Base-by-base conservation (phyloP, 495 filamentous ascomycete species). In the Cairneyella variabilis region DNA sequence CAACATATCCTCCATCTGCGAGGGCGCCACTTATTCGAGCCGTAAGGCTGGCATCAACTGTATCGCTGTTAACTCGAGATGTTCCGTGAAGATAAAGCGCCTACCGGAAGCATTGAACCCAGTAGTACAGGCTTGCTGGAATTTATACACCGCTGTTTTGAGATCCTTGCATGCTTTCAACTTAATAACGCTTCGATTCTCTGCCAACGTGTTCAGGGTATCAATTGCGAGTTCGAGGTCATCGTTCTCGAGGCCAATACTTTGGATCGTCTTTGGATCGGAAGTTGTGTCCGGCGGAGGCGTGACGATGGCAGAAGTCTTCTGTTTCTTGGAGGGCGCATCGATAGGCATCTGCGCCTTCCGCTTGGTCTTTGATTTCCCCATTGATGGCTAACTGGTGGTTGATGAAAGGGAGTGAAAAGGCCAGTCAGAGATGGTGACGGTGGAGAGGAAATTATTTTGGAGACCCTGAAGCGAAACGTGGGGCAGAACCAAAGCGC, bases 191-290 rank as follows among this genome's bases (percentile, higher is more conserved):
- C 36, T 53, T 2, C 72, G 72, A 56, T 76, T 62, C 26, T 67
- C 56, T 7, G 71, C 49, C 2, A 77, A 65, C 0, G 67, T 60
- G 0, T 51, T 59, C 0, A 76, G 65, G 5, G 71, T 73, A 16
- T 75, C 74, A 56, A 75, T 58, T 4, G 72, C 64, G 41, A 75
- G 67, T 25, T 72, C 74, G 44, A 76, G 59, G 23, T 77, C 74
- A 50, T 76, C 73, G 26, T 67, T 54, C 8, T 66, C 66, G 23
- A 74, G 55, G 16, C 57, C 56, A 38, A 72, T 56, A 12, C 63
- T 58, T 21, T 65, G 53, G 4, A 75, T 49, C 12, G 57, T 69
- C 49, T 61, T 71, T 17, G 68, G 64, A 42, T 67, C 59, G 30
- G 57, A 16, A 3, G 40, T 43, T 14, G 47, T 54, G 25, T 51